phyloP scores from a whole-genome alignment of 148 eudicot species.

The Cornus florida region DNA sequence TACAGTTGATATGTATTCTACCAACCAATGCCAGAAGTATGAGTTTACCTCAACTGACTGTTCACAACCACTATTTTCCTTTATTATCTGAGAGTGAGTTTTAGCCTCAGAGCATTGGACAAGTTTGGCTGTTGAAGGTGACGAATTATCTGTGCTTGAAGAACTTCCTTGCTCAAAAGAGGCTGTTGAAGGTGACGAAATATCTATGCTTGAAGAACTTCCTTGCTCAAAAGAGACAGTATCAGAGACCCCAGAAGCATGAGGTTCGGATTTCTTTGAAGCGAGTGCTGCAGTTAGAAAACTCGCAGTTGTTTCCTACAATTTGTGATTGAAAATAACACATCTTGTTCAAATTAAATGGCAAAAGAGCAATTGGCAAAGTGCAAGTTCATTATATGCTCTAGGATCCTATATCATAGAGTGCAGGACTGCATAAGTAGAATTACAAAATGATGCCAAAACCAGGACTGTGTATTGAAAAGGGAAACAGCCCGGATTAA shows the following conservation, averaged over 20 bases:
- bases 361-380: neutral
- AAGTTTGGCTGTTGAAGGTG: slow-evolving; percentile 15
- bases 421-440: neutral
- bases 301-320: slow-evolving; percentile 57
- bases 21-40: neutral
- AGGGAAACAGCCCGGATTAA: neutral
- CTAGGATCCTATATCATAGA: neutral
- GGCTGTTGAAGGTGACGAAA: slow-evolving; percentile 18
- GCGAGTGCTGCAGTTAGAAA: slow-evolving; percentile 61
- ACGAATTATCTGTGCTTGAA: slow-evolving; percentile 21
- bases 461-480: neutral
- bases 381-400: neutral
- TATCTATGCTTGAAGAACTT: slow-evolving; percentile 28
- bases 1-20: neutral
- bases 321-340: neutral
- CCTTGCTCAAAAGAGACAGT: slow-evolving; percentile 32
- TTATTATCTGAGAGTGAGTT: slow-evolving; percentile 8
- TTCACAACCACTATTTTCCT: slow-evolving; percentile 19
- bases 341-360: neutral
- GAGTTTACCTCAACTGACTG: slow-evolving; percentile 18
- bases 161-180: slow-evolving; percentile 36
- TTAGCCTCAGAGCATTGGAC: slow-evolving; percentile 12
- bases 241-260: slow-evolving; percentile 20
- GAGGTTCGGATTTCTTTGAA: slow-evolving; percentile 33
- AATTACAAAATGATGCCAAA: neutral